Base-by-base conservation (phyloP, 2,329 filamentous ascomycete genomes). In the Pyricularia grisea region DNA sequence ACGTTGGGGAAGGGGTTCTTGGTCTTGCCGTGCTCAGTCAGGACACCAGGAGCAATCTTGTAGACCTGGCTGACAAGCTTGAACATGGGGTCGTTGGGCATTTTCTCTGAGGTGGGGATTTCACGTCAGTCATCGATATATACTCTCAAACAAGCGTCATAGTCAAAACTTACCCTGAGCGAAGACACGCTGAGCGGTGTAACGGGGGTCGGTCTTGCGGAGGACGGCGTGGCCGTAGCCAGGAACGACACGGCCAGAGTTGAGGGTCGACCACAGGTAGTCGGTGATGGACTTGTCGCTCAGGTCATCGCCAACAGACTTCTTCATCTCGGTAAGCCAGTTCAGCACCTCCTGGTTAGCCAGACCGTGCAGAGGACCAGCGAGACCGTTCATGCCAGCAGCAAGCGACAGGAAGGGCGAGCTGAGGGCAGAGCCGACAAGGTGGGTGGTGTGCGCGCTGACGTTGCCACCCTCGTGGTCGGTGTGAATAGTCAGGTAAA, bases 1-100 rank as follows among this genome's bases (percentile, higher is more conserved):
- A 98, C 94, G 86, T 98, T 98, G 83, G 95, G 95, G 88, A 88
- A 98, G 74, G 94, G 94, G 92, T 98, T 97, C 92, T 98, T 98
- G 87, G 94, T 98, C 92, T 99, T 99, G 85, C 95, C 95, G 87
- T 99, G 95, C 90, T 99, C 93, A 74, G 95, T 99, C 81, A 99
- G 87, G 77, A 99, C 95, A 78, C 91, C 92, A 73, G 95, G 95
- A 73, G 95, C 95, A 77, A 99, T 98, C 92, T 99, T 99, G 92
- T 98, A 99, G 76, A 99, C 95, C 87, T 99, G 95, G 88, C 92
- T 96, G 85, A 99, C 95, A 75, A 99, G 92, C 89, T 99, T 93
- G 92, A 97, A 99, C 94, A 99, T 96, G 77, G 94, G 94, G 88
- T 98, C 95, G 78, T 97, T 88, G 79, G 94, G 92, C 80, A 97